phyloP scores from a whole-genome alignment of 495 filamentous ascomycete genomes.

The Aspergillus sparsus region DNA sequence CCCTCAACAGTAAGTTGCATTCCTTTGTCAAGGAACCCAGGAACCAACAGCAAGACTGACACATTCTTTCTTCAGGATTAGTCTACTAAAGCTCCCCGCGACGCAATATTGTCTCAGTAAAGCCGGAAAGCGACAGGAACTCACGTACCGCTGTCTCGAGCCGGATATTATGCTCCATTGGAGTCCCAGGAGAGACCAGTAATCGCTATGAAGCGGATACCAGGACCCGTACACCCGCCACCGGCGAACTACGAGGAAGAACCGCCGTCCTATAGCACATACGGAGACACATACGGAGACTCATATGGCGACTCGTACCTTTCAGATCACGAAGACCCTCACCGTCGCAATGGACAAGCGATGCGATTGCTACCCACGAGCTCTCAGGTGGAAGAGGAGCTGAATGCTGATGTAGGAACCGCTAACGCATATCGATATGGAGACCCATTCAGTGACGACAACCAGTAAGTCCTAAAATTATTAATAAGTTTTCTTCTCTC shows the following conservation, averaged over 20 bases:
- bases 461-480: slow-evolving; percentile 18
- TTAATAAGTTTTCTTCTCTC: background rate
- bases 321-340: slow-evolving; percentile 35
- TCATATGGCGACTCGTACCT: slow-evolving; percentile 32
- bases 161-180: slow-evolving; percentile 34
- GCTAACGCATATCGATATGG: slow-evolving; percentile 25
- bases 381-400: slow-evolving; percentile 40
- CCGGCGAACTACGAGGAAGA: slow-evolving; percentile 41
- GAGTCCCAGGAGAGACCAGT: slow-evolving; percentile 5
- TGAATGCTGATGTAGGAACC: slow-evolving; percentile 23
- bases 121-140: background rate
- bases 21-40: background rate
- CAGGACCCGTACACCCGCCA: slow-evolving; percentile 24
- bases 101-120: background rate
- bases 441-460: slow-evolving; percentile 24
- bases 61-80: background rate
- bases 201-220: slow-evolving; percentile 32
- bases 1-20: slow-evolving; percentile 21
- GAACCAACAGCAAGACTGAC: background rate
- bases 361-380: slow-evolving; percentile 64
- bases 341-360: slow-evolving; percentile 47
- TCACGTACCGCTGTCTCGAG: background rate
- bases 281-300: slow-evolving; percentile 33
- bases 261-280: slow-evolving; percentile 42
- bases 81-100: background rate